Conservation (phyloP, 1,139 yeast genomes). For the Debaryomyces sp. region DNA sequence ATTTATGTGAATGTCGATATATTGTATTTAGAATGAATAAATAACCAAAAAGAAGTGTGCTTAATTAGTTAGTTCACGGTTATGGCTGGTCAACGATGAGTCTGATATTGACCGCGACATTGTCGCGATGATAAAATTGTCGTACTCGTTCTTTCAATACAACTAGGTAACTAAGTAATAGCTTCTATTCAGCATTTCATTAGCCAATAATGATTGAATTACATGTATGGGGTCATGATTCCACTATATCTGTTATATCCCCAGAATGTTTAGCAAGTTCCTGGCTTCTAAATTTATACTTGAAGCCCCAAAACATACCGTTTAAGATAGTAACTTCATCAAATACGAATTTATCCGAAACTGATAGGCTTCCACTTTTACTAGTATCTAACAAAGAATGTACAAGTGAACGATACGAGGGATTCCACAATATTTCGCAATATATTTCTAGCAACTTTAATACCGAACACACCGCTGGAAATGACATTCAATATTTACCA, state of each 20-base stretch:
- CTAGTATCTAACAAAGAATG: conserved; percentile 25
- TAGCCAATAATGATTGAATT: conserved; percentile 32
- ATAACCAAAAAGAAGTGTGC: not conserved
- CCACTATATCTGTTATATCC: conserved; percentile 36
- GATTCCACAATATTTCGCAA: conserved; percentile 50
- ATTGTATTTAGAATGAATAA: not conserved
- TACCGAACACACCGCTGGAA: conserved; percentile 9
- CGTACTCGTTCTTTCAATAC: not conserved
- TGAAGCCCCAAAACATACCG: conserved; percentile 10
- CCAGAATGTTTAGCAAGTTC: conserved; percentile 43
- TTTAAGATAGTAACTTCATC: conserved; percentile 54
- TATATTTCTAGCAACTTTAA: conserved; percentile 30
- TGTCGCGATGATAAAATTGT: conserved; percentile 3
- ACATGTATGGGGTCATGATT: conserved; percentile 60
- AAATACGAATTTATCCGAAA: conserved; percentile 58
- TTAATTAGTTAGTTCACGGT: not conserved
- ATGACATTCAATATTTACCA: not conserved
- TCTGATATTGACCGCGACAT: conserved; percentile 1
- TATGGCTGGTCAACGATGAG: conserved; percentile 3
- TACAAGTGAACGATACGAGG: conserved; percentile 33
- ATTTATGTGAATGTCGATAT: not conserved
- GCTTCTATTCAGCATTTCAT: not conserved
- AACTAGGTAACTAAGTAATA: not conserved
- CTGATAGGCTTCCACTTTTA: conserved; percentile 60
- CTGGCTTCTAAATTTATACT: conserved; percentile 30